phyloP scores from a whole-genome alignment of 768 basidiomycete species.

The Hemileccinum impolitum region DNA sequence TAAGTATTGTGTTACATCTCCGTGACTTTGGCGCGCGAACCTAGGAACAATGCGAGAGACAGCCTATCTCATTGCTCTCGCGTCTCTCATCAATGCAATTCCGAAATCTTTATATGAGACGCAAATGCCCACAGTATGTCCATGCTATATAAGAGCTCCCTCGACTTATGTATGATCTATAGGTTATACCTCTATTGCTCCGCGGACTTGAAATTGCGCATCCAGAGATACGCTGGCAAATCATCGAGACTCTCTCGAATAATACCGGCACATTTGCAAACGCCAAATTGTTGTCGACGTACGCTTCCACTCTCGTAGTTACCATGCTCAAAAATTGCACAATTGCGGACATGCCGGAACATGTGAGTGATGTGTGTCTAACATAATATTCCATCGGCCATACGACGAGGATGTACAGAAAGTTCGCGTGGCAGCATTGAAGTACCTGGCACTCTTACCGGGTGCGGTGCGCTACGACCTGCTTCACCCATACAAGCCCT shows the following conservation, averaged over 20 bases:
- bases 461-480: slow-evolving; percentile 75
- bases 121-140: slow-evolving; percentile 59
- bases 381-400: not conserved
- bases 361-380: slow-evolving; percentile 39
- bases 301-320: slow-evolving; percentile 67
- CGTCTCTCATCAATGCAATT: slow-evolving; percentile 73
- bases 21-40: not conserved
- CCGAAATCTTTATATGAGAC: slow-evolving; percentile 72
- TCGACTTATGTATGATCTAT: not conserved
- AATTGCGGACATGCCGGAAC: slow-evolving; percentile 47
- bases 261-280: slow-evolving; percentile 59
- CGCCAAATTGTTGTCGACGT: slow-evolving; percentile 55
- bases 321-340: slow-evolving; percentile 67
- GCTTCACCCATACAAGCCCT: slow-evolving; percentile 74
- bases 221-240: slow-evolving; percentile 66
- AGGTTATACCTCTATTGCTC: slow-evolving; percentile 89
- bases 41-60: slow-evolving; percentile 53
- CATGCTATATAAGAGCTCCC: not conserved
- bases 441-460: slow-evolving; percentile 72
- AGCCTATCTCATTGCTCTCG: slow-evolving; percentile 79
- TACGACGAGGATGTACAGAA: slow-evolving; percentile 41
- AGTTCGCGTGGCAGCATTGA: slow-evolving; percentile 72
- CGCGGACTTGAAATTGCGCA: slow-evolving; percentile 80
- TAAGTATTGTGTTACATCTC: not conserved
- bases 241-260: slow-evolving; percentile 74